These are phyloP conservation scores for Pichia sp. DNA, from an alignment of 1,139 yeast genomes.

Conservation along the genomic window DNA sequence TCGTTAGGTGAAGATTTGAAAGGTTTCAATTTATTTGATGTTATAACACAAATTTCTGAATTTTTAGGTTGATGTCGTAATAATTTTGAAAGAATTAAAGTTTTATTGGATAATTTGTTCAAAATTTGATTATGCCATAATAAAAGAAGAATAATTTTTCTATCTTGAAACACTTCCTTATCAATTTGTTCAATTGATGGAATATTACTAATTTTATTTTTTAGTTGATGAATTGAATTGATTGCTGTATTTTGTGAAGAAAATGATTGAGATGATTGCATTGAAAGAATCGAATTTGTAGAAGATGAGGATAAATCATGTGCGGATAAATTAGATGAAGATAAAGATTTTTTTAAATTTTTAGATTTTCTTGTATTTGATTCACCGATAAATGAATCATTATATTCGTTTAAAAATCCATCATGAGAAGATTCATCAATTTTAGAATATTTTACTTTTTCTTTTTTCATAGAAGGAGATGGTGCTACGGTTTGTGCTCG, in stretches of 20 bases:
- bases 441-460: background rate
- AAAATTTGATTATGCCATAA: constrained; percentile 28
- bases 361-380: background rate
- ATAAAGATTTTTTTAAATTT: background rate
- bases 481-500: no score
- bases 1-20: constrained; percentile 10
- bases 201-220: constrained; percentile 1
- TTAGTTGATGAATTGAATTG: background rate
- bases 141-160: constrained; percentile 22
- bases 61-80: constrained; percentile 5
- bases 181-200: constrained; percentile 15
- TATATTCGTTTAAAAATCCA: background rate
- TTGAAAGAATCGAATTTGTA: background rate
- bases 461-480: no score
- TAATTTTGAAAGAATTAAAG: constrained; percentile 16
- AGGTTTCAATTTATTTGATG: constrained; percentile 24
- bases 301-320: background rate
- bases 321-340: background rate
- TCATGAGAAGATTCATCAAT: background rate
- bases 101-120: constrained; percentile 24
- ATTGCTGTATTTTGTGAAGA: background rate
- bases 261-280: background rate
- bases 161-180: constrained; percentile 25
- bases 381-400: background rate
- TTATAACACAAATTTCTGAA: constrained; percentile 24